Evolutionary conservation across 805 yeast genomes (phyloP).

Genomic region (Candida caryicola): DNA sequence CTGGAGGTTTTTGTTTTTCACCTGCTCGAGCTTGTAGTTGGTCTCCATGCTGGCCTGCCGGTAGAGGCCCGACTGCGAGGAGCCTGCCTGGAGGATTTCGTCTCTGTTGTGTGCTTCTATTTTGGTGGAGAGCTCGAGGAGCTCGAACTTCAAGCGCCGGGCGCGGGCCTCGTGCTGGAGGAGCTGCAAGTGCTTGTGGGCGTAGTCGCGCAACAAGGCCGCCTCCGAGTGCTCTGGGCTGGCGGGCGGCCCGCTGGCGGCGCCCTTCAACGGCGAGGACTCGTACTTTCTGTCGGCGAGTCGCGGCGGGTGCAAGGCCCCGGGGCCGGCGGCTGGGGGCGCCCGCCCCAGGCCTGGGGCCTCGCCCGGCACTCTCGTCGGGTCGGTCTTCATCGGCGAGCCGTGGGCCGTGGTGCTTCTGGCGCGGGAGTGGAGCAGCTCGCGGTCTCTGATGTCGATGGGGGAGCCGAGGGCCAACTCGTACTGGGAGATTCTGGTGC

Average conservation of each 20-base stretch:
- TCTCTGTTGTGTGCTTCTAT: conserved; percentile 17
- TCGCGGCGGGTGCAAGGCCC: not conserved
- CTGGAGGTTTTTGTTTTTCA: not conserved
- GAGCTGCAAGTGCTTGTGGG: conserved; percentile 54
- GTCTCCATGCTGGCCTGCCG: conserved; percentile 11
- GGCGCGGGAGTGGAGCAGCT: not conserved
- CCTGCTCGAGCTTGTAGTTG: conserved; percentile 5
- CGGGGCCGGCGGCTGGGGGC: not conserved
- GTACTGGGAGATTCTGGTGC: not conserved
- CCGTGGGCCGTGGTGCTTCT: not conserved
- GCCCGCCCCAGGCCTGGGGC: no score
- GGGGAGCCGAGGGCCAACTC: not conserved
- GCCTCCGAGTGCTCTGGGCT: conserved; percentile 19
- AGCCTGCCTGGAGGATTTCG: conserved; percentile 5
- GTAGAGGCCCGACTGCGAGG: conserved; percentile 6
- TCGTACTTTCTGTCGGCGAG: not conserved
- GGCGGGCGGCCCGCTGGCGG: not conserved
- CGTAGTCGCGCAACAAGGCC: conserved; percentile 27
- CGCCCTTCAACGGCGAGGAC: not conserved
- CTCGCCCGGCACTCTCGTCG: not conserved
- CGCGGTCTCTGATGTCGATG: not conserved
- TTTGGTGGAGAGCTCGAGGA: conserved; percentile 29
- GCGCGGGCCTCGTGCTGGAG: conserved; percentile 46
- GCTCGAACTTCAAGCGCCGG: conserved; percentile 29
- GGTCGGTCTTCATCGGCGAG: not conserved